A percentile compares a stretch with the other conserved stretches of the same genome.
phyloP scores from a whole-genome alignment of 1,284 basidiomycete species.

The Ceratobasidium sp. region DNA sequence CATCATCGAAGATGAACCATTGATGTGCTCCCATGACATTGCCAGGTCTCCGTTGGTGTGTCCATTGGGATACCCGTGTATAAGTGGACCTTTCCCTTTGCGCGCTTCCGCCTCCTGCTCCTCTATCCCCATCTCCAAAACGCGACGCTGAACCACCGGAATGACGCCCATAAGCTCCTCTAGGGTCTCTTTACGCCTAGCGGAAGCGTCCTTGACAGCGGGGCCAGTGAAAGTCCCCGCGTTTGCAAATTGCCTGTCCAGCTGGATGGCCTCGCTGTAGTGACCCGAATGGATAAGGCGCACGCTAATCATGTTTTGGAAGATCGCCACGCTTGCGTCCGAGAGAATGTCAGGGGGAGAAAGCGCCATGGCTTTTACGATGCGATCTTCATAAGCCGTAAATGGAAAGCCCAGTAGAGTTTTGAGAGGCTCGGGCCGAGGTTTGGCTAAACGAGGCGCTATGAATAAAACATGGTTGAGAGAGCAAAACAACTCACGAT shows the following conservation, averaged over 20 bases:
- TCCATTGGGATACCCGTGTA: slow-evolving; percentile 43
- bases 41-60: slow-evolving; percentile 56
- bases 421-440: slow-evolving; percentile 67
- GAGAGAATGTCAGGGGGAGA: slow-evolving; percentile 67
- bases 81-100: slow-evolving; percentile 48
- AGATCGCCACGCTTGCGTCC: slow-evolving; percentile 65
- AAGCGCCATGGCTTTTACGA: slow-evolving; percentile 69
- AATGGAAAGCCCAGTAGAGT: slow-evolving; percentile 75
- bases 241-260: slow-evolving; percentile 72
- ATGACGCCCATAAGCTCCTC: slow-evolving; percentile 72
- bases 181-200: slow-evolving; percentile 75
- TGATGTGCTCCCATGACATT: slow-evolving; percentile 69
- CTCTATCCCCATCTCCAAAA: slow-evolving; percentile 68
- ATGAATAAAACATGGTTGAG: slow-evolving; percentile 18
- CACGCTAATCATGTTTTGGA: slow-evolving; percentile 86
- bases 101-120: slow-evolving; percentile 52
- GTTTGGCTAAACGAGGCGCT: slow-evolving; percentile 63
- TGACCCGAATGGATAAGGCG: slow-evolving; percentile 82
- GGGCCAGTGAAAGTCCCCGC: slow-evolving; percentile 54
- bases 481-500: slow-evolving; percentile 65
- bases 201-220: slow-evolving; percentile 56
- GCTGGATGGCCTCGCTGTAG: slow-evolving; percentile 78
- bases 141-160: slow-evolving; percentile 68
- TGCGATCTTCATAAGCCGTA: slow-evolving; percentile 70
- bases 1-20: slow-evolving; percentile 34